These are phyloP conservation scores for Boeremia lycopersici DNA, from an alignment of 2,329 filamentous ascomycete genomes.

Conservation along the genomic window DNA sequence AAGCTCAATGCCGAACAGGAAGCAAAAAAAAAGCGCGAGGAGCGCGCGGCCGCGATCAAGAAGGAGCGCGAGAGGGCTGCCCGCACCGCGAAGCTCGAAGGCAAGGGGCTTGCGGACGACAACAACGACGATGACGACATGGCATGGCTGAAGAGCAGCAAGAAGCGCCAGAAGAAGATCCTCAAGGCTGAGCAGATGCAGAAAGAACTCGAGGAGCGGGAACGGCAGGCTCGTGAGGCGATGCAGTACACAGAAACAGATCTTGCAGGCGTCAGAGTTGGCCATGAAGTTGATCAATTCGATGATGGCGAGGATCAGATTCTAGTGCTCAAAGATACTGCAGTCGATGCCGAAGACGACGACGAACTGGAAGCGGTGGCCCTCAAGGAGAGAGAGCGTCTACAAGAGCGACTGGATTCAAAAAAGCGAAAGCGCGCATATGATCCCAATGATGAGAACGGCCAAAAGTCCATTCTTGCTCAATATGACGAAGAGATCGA, in stretches of 20 bases:
- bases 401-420: slow-evolving; percentile 76
- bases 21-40: slow-evolving; percentile 78
- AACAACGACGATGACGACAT: slow-evolving; percentile 74
- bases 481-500: slow-evolving; percentile 97
- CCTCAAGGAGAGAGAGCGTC: slow-evolving; percentile 72
- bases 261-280: slow-evolving; percentile 88
- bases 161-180: slow-evolving; percentile 93
- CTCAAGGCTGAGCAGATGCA: slow-evolving; percentile 72
- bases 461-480: slow-evolving; percentile 71
- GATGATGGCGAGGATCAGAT: slow-evolving; percentile 84
- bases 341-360: slow-evolving; percentile 80
- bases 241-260: slow-evolving; percentile 82
- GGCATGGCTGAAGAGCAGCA: slow-evolving; percentile 85
- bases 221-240: slow-evolving; percentile 65
- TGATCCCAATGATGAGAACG: slow-evolving; percentile 76
- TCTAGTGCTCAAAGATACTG: slow-evolving; percentile 90
- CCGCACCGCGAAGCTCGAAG: slow-evolving; percentile 75
- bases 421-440: slow-evolving; percentile 93
- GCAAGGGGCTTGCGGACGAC: slow-evolving; percentile 82
- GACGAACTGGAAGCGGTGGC: slow-evolving; percentile 86
- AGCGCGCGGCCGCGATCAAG: slow-evolving; percentile 81
- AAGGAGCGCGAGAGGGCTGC: slow-evolving; percentile 85
- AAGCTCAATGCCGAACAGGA: slow-evolving; percentile 70
- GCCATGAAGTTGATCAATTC: slow-evolving; percentile 82
- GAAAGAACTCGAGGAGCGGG: slow-evolving; percentile 76